These are phyloP conservation scores for Dendrocalamus latiflorus DNA, from an alignment of 202 grass and related monocot genomes.

Conservation along the genomic window DNA sequence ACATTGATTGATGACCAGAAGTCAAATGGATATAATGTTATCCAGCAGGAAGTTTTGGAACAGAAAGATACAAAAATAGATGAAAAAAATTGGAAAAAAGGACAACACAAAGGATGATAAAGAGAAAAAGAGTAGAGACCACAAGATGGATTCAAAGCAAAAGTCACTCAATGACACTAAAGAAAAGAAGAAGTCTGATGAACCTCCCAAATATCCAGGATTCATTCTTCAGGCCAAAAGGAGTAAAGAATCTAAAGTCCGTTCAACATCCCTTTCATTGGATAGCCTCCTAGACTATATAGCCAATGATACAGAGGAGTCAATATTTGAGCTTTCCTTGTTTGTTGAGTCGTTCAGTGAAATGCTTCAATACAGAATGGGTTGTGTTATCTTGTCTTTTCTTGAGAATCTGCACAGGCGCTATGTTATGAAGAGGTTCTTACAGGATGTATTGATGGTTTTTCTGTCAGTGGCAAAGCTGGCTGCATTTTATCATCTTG, in stretches of 20 bases:
- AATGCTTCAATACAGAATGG: no score
- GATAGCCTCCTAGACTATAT: conserved; percentile 93
- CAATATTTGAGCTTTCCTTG: conserved; percentile 63
- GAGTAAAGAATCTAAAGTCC: conserved; percentile 81
- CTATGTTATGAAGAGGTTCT: no score
- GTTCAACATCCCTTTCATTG: conserved; percentile 76
- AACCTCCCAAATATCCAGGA: conserved; percentile 82
- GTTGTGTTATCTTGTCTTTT: no score
- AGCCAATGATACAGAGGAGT: conserved; percentile 83
- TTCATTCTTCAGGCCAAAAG: conserved; percentile 75
- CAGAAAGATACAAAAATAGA: conserved; percentile 49
- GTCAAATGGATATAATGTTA: conserved; percentile 19
- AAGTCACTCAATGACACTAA: conserved; percentile 52
- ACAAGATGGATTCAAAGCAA: conserved; percentile 48
- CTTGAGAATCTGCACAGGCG: no score
- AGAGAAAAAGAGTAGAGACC: conserved; percentile 52
- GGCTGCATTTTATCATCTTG: no score
- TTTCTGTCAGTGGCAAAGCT: no score
- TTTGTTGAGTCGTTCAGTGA: no score
- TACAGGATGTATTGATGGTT: no score
- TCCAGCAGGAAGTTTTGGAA: conserved; percentile 39
- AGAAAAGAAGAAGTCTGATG: conserved; percentile 67
- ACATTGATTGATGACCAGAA: conserved; percentile 28
- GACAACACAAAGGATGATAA: conserved; percentile 56
- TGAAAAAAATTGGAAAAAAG: conserved; percentile 39